Base-by-base conservation (phyloP, 306 rosid species). In the Crotalaria pallida region DNA sequence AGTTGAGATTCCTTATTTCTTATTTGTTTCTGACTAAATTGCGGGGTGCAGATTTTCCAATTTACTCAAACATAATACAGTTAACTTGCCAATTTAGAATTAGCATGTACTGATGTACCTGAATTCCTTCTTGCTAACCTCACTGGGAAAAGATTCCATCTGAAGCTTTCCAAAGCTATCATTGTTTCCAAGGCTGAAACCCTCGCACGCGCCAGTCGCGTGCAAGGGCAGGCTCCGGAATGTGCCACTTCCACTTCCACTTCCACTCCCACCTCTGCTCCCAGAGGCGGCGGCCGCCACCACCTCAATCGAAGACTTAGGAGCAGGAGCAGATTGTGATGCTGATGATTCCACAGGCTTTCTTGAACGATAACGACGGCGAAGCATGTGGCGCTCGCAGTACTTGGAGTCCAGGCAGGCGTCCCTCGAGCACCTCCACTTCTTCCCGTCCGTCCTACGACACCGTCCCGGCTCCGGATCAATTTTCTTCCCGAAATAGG, bases 361-460 rank as follows among this genome's bases (percentile, higher is more conserved):
- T 86, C 91, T 86, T 86, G 91, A 86, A 86, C 91, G 88, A 73
- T 81, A 79, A 70, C 91, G 91, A 79, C 91, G 86, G 68, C 91
- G 91, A 51, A 81, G 79, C 91, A 86, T 86, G 72, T 86, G 91
- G 69, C 91, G 88, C 83, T 85, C 89, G 63, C 89, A 85, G 79
- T 85, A 85, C 73, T 85, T 85, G 26, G 89, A 85, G 85, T 85
- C 85, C 0, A 81, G 77, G 71, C 82, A 63, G 18, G 89, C 89
- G 33, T 82, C 87, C 64, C 77, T 85, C 18, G 89, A 85, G 78
- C 89, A 85, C 70, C 89, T 76, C 89, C 89, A 85, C 69, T 85
- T 85, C 81, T 85, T 85, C 38, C 89, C 89, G 29, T 85, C 89
- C 1, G 89, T 85, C 61, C 89, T 85, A 74, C 89, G 56, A 77